Conservation (phyloP, 2,329 filamentous ascomycete species). For the Colletotrichum tabaci region DNA sequence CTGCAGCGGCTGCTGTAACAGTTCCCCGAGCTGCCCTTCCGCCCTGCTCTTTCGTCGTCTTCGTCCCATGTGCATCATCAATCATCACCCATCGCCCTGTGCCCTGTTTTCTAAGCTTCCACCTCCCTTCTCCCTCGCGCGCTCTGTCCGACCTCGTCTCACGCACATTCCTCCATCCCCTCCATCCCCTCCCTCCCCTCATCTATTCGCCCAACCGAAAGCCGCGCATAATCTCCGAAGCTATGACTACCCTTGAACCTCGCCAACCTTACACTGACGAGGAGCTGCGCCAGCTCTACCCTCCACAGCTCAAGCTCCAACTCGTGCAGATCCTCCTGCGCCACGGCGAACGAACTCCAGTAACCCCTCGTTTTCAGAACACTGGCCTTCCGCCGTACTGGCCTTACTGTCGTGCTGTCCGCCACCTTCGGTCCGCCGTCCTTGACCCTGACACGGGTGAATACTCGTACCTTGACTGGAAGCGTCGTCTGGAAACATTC, state of each 20-base stretch:
- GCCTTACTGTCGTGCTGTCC: conserved; percentile 90
- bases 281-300: conserved; percentile 88
- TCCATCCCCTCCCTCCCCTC: conserved; percentile 4
- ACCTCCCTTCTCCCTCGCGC: not conserved
- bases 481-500: conserved; percentile 87
- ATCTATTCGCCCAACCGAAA: not conserved
- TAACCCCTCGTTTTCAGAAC: conserved; percentile 90
- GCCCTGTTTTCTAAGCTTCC: conserved; percentile 21
- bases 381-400: conserved; percentile 79
- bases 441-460: conserved; percentile 58
- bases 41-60: not conserved
- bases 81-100: too few relatives aligned
- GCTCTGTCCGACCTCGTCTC: conserved; percentile 14
- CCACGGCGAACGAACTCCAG: conserved; percentile 86
- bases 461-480: conserved; percentile 69
- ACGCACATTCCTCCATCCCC: conserved; percentile 33
- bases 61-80: conserved; percentile 27
- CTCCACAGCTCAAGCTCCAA: conserved; percentile 83
- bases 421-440: conserved; percentile 73
- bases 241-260: conserved; percentile 85
- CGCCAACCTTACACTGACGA: conserved; percentile 83
- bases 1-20: not conserved
- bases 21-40: conserved; percentile 15
- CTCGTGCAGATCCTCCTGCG: conserved; percentile 90
- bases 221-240: conserved; percentile 19